Evolutionary conservation across 306 rosid genomes (phyloP).

Genomic region (Cucurbita maxima): DNA sequence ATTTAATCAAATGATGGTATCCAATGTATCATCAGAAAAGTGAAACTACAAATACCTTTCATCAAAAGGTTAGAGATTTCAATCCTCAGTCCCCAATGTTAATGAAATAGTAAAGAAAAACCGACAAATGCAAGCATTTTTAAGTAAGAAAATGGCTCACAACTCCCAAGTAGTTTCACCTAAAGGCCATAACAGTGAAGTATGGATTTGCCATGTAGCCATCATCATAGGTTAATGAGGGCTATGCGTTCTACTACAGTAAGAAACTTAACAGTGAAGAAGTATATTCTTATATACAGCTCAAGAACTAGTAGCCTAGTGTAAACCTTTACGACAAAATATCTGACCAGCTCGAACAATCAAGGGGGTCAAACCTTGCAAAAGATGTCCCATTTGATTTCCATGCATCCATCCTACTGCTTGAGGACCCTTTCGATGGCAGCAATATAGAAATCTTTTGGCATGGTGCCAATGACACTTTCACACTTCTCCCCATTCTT

Average conservation of each 20-base stretch:
- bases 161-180: background rate
- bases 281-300: constrained; percentile 2
- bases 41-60: too few species aligned
- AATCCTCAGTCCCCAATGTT: too few species aligned
- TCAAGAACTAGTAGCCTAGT: background rate
- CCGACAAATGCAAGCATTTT: background rate
- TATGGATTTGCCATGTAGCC: background rate
- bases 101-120: too few species aligned
- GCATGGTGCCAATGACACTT: constrained; percentile 84
- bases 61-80: too few species aligned
- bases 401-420: constrained; percentile 15
- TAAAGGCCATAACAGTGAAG: background rate
- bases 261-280: background rate
- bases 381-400: background rate
- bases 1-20: too few species aligned
- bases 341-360: background rate
- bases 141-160: background rate
- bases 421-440: constrained; percentile 71
- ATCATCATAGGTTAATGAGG: background rate
- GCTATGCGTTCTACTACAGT: background rate
- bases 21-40: too few species aligned
- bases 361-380: background rate
- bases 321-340: background rate
- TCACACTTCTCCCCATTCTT: constrained; percentile 72
- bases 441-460: constrained; percentile 76